phyloP scores from a whole-genome alignment of 805 yeast genomes.

The Pichia ethanolica region DNA sequence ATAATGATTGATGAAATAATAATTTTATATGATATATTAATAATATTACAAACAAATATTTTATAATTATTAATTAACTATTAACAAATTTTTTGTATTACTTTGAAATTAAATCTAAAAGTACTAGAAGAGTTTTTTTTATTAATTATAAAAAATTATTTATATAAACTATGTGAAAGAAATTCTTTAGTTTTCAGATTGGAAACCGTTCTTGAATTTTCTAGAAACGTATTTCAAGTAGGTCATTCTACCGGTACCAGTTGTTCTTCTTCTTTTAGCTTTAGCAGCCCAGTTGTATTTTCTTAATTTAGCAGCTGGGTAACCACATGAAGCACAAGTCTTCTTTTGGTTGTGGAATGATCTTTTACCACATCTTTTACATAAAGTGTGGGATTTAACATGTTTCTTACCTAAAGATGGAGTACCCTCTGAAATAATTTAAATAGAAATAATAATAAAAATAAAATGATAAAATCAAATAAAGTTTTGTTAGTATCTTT shows the following conservation, averaged over 20 bases:
- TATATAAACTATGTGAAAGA: background rate
- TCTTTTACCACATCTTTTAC: conserved; percentile 99
- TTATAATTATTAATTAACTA: background rate
- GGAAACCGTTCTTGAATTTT: conserved; percentile 99
- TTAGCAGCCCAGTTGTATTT: conserved; percentile 98
- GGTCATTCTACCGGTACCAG: conserved; percentile 99
- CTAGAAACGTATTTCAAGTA: conserved; percentile 95
- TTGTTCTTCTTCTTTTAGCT: conserved; percentile 99
- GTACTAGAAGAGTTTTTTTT: background rate
- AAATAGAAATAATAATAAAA: background rate
- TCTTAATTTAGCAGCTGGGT: conserved; percentile 99
- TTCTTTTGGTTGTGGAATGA: conserved; percentile 99
- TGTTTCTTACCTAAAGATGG: conserved; percentile 99
- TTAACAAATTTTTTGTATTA: background rate
- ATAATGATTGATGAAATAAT: background rate
- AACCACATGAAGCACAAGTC: conserved; percentile 98
- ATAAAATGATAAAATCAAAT: background rate
- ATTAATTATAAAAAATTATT: background rate
- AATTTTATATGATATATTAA: background rate
- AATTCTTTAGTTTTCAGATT: conserved; percentile 36
- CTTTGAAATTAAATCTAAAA: conserved; percentile 3
- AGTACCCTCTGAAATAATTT: conserved; percentile 77
- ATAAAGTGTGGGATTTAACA: conserved; percentile 98
- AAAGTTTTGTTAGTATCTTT: conserved; percentile 6
- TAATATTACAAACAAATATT: background rate